These are phyloP conservation scores for Apiospora pterosperma DNA, from an alignment of 2,329 filamentous ascomycete species.

Conservation along the genomic window DNA sequence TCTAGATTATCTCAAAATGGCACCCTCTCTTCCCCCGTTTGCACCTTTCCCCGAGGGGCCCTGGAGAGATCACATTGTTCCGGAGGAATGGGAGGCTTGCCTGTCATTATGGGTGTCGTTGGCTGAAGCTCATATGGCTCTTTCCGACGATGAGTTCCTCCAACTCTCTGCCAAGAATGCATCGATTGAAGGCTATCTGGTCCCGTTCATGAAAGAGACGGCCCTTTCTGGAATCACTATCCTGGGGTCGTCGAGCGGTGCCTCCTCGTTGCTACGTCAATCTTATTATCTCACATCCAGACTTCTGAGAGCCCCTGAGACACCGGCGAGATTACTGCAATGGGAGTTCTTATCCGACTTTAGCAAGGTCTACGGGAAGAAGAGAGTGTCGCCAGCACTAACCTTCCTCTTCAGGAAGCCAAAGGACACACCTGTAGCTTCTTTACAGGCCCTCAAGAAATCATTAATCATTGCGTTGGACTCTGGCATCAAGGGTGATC, in stretches of 20 bases:
- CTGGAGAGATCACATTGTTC: conserved; percentile 63
- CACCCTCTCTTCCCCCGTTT: conserved; percentile 61
- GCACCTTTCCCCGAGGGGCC: conserved; percentile 71
- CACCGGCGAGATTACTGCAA: conserved; percentile 48
- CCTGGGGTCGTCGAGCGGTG: conserved; percentile 29
- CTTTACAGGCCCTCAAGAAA: conserved; percentile 58
- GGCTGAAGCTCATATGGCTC: conserved; percentile 59
- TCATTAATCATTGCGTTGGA: conserved; percentile 62
- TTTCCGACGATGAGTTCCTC: conserved; percentile 54
- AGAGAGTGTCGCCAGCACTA: conserved; percentile 50
- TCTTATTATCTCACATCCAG: conserved; percentile 63
- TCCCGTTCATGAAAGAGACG: conserved; percentile 60
- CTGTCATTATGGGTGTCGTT: conserved; percentile 74
- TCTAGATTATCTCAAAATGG: conserved; percentile 26
- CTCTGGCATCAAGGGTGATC: conserved; percentile 51
- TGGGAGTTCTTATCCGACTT: conserved; percentile 70
- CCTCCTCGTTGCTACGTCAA: conserved; percentile 53
- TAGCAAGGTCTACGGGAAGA: conserved; percentile 63
- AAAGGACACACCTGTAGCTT: conserved; percentile 46
- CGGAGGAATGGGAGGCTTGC: conserved; percentile 74
- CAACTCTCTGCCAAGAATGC: conserved; percentile 49
- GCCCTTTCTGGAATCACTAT: conserved; percentile 32
- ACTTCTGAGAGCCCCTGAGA: conserved; percentile 42
- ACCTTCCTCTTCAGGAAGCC: conserved; percentile 48
- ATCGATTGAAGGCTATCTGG: conserved; percentile 61